Evolutionary conservation across 306 rosid species (phyloP).

Genomic region (Cyamopsis tetragonoloba): DNA sequence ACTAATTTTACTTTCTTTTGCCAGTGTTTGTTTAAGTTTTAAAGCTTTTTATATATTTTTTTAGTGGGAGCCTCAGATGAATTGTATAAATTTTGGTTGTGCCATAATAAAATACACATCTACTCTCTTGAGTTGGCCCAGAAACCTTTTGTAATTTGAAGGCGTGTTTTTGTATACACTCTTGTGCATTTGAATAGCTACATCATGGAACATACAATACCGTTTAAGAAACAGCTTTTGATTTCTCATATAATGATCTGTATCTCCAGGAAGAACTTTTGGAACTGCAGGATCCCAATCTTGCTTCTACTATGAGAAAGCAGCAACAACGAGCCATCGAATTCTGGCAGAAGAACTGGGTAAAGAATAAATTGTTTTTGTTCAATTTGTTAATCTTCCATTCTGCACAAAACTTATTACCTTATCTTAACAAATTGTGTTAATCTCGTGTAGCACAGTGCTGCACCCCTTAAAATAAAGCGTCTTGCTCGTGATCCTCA

Average conservation of each 20-base stretch:
- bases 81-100: neutral
- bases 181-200: neutral
- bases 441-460: conserved; percentile 57
- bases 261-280: conserved; percentile 70
- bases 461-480: conserved; percentile 77
- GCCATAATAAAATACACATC: neutral
- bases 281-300: conserved; percentile 77
- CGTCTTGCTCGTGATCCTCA: conserved; percentile 80
- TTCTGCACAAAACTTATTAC: neutral
- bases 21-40: conserved; percentile 1
- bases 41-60: neutral
- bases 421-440: conserved; percentile 18
- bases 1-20: neutral
- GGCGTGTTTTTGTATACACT: neutral
- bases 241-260: conserved; percentile 22
- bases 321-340: conserved; percentile 63
- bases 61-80: neutral
- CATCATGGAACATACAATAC: neutral
- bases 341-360: conserved; percentile 94
- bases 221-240: neutral
- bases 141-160: neutral
- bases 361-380: conserved; percentile 28
- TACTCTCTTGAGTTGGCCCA: neutral
- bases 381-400: conserved; percentile 16
- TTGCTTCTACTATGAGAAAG: conserved; percentile 66